Evolutionary conservation across 2,329 filamentous ascomycete genomes (phyloP).

Genomic region (Ascochyta lentis): DNA sequence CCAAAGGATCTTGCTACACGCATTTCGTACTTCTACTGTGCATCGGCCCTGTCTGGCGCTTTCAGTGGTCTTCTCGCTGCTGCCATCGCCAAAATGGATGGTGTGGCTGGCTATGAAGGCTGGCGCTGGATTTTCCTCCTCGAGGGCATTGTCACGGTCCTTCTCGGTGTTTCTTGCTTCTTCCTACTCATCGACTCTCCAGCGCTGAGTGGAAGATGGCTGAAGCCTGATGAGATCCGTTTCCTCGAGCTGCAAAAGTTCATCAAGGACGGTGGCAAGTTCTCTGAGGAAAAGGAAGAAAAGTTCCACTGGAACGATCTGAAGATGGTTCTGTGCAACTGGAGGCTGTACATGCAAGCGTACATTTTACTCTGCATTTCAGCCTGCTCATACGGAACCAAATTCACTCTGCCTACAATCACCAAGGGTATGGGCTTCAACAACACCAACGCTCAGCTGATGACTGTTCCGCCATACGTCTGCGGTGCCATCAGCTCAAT

Average conservation of each 20-base stretch:
- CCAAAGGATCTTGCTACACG: conserved; percentile 43
- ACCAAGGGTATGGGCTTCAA: conserved; percentile 39
- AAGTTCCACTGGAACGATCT: conserved; percentile 32
- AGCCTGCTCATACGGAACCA: conserved; percentile 39
- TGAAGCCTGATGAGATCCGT: conserved; percentile 33
- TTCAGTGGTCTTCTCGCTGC: conserved; percentile 53
- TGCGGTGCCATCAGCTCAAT: conserved; percentile 34
- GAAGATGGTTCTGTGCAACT: conserved; percentile 36
- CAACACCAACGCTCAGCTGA: conserved; percentile 39
- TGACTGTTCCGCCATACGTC: conserved; percentile 39
- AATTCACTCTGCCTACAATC: conserved; percentile 40
- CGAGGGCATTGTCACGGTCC: conserved; percentile 47
- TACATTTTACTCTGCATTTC: conserved; percentile 35
- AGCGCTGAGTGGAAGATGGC: conserved; percentile 24
- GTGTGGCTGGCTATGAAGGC: conserved; percentile 48
- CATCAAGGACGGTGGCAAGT: conserved; percentile 31
- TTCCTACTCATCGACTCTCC: conserved; percentile 38
- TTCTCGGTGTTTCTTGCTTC: conserved; percentile 34
- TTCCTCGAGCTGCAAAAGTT: conserved; percentile 34
- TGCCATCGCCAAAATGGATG: conserved; percentile 48
- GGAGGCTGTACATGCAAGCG: conserved; percentile 40
- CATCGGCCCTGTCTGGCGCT: conserved; percentile 47
- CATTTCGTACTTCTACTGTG: conserved; percentile 48
- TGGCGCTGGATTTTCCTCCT: conserved; percentile 56
- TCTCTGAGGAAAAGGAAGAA: conserved; percentile 24